phyloP scores from a whole-genome alignment of 768 basidiomycete species.

The Termitomyces sp. region DNA sequence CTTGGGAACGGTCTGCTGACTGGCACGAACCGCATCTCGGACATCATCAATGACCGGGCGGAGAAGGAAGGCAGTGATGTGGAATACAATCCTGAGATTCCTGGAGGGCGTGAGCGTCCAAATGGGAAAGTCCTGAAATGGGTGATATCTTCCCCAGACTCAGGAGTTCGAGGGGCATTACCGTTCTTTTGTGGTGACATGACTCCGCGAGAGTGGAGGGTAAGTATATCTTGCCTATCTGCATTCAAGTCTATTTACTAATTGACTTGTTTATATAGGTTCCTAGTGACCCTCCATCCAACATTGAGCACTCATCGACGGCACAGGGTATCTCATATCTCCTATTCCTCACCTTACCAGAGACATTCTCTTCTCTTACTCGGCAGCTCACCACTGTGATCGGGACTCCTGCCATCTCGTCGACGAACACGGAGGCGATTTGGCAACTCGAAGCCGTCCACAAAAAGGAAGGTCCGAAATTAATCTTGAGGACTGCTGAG shows the following conservation, averaged over 20 bases:
- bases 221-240: slow-evolving; percentile 24
- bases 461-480: slow-evolving; percentile 9
- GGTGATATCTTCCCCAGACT: slow-evolving; percentile 48
- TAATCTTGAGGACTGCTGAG: slow-evolving; percentile 34
- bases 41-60: slow-evolving; percentile 52
- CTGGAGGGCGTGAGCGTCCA: slow-evolving; percentile 51
- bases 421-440: slow-evolving; percentile 18
- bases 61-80: slow-evolving; percentile 32
- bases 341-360: slow-evolving; percentile 32
- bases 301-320: slow-evolving; percentile 46
- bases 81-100: slow-evolving; percentile 40
- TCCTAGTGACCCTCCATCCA: slow-evolving; percentile 41
- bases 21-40: slow-evolving; percentile 34
- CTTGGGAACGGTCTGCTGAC: slow-evolving; percentile 46
- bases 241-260: background rate
- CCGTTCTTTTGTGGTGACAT: slow-evolving; percentile 79
- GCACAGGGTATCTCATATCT: slow-evolving; percentile 49
- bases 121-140: slow-evolving; percentile 59
- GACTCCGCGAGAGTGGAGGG: slow-evolving; percentile 57
- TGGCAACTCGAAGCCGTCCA: slow-evolving; percentile 43
- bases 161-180: slow-evolving; percentile 25
- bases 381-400: slow-evolving; percentile 46
- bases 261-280: slow-evolving; percentile 32
- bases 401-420: slow-evolving; percentile 33
- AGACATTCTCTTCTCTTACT: slow-evolving; percentile 26